These are phyloP conservation scores for Leccinum disarticulatum DNA, from an alignment of 768 basidiomycete species.

Conservation along the genomic window DNA sequence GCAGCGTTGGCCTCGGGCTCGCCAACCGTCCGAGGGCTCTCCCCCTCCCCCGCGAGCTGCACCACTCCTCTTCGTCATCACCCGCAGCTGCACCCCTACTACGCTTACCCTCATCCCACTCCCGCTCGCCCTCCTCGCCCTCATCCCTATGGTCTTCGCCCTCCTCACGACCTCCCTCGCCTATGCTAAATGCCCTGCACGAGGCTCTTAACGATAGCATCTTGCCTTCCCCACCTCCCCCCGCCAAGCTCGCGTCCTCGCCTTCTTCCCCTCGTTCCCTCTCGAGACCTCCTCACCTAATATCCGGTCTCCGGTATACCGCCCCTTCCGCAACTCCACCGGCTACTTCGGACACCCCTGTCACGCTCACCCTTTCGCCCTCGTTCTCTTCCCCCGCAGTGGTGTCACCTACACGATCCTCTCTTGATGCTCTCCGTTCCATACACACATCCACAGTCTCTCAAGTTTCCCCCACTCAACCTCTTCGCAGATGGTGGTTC, in stretches of 20 bases:
- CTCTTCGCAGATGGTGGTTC: conserved; percentile 49
- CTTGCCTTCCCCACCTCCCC: conserved; percentile 42
- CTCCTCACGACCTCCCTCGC: conserved; percentile 35
- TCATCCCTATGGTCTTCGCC: conserved; percentile 1
- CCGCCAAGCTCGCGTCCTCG: conserved; percentile 41
- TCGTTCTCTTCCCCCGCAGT: conserved; percentile 22
- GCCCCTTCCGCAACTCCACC: conserved; percentile 64
- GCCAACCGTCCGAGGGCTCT: conserved; percentile 9
- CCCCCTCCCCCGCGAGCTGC: conserved; percentile 17
- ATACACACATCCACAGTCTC: conserved; percentile 32
- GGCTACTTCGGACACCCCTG: conserved; percentile 24
- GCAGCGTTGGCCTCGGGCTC: too few species aligned
- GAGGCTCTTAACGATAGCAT: conserved; percentile 47
- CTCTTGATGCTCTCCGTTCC: conserved; percentile 58
- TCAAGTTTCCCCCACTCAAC: conserved; percentile 26
- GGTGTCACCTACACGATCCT: conserved; percentile 41
- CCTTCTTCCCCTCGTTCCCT: conserved; percentile 35
- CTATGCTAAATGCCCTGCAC: conserved; percentile 40
- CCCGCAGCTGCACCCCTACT: conserved; percentile 15
- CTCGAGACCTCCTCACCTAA: conserved; percentile 48
- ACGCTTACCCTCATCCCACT: conserved; percentile 12
- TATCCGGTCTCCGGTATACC: conserved; percentile 57
- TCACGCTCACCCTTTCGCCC: conserved; percentile 13
- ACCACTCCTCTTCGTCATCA: conserved; percentile 9
- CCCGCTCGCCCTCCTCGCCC: background rate